phyloP scores from a whole-genome alignment of 495 filamentous ascomycete genomes.

The Penicillium daleae region DNA sequence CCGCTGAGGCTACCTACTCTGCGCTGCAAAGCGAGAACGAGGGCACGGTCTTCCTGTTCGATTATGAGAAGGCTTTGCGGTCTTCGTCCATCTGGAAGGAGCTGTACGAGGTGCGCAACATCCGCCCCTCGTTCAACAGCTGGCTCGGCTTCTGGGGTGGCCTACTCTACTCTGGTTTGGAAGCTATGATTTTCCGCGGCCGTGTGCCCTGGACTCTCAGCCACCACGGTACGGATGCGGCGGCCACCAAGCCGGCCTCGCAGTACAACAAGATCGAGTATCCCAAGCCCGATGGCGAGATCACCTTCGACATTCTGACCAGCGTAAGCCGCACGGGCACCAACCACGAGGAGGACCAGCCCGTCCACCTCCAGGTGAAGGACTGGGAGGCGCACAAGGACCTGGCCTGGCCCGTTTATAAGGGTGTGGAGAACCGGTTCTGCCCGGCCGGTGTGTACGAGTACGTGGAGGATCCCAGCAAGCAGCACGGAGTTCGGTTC shows the following conservation, averaged over 20 bases:
- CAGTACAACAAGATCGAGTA: constrained; percentile 89
- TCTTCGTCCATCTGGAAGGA: constrained; percentile 91
- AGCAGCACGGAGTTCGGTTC: constrained; percentile 84
- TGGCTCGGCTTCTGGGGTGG: constrained; percentile 86
- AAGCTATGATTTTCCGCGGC: constrained; percentile 86
- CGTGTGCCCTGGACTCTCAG: constrained; percentile 90
- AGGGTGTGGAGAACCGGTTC: constrained; percentile 97
- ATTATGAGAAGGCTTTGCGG: constrained; percentile 92
- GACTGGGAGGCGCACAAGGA: constrained; percentile 91
- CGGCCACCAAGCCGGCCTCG: constrained; percentile 79
- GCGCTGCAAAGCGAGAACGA: constrained; percentile 64
- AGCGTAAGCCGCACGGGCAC: constrained; percentile 92
- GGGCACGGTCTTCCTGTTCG: constrained; percentile 85
- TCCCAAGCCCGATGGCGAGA: constrained; percentile 91
- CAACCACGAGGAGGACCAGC: constrained; percentile 99
- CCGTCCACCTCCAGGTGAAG: constrained; percentile 89
- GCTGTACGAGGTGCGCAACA: constrained; percentile 93
- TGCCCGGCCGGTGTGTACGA: constrained; percentile 99
- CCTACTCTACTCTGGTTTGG: constrained; percentile 89
- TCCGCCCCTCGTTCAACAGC: constrained; percentile 90
- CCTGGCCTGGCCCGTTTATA: constrained; percentile 81
- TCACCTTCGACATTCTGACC: constrained; percentile 95
- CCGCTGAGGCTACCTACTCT: constrained; percentile 82
- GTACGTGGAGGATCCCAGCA: constrained; percentile 88
- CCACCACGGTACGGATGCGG: constrained; percentile 66